Conservation (phyloP, 1,284 basidiomycete genomes). For the Psilocybe mexicana region DNA sequence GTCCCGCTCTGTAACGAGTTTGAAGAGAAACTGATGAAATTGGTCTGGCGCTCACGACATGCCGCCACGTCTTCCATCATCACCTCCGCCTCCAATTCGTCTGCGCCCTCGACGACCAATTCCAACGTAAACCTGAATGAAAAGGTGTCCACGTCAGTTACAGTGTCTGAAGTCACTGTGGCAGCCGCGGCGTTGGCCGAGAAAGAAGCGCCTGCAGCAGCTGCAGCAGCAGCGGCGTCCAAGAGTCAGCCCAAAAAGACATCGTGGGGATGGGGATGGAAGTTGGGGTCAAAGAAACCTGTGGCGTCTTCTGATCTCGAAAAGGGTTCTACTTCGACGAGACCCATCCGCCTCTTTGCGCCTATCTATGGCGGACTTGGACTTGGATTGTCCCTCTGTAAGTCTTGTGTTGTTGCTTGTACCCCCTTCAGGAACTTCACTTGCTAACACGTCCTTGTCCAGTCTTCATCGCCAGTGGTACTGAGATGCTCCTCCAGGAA, state of each 20-base stretch:
- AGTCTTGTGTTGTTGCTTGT: conserved; percentile 25
- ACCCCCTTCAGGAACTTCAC: not conserved
- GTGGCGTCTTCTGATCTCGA: conserved; percentile 39
- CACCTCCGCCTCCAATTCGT: conserved; percentile 38
- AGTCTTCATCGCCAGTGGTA: conserved; percentile 67
- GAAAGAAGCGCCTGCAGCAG: conserved; percentile 29
- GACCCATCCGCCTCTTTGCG: conserved; percentile 74
- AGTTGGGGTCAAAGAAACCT: conserved; percentile 38
- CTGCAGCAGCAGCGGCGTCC: conserved; percentile 7
- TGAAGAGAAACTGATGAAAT: conserved; percentile 77
- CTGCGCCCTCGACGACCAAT: conserved; percentile 41
- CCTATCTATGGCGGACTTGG: conserved; percentile 79
- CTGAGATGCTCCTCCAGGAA: conserved; percentile 62
- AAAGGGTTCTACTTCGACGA: conserved; percentile 45
- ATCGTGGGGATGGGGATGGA: conserved; percentile 40
- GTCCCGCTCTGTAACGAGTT: conserved; percentile 66
- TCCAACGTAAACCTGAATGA: conserved; percentile 57
- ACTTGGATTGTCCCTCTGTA: conserved; percentile 63
- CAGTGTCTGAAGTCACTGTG: conserved; percentile 28
- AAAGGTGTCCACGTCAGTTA: conserved; percentile 30
- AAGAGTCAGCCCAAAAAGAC: conserved; percentile 14
- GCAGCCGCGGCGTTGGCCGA: conserved; percentile 32
- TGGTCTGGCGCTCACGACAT: conserved; percentile 71
- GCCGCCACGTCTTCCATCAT: conserved; percentile 35
- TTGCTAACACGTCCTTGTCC: conserved; percentile 2